Evolutionary conservation across 139 green algal genomes (phyloP).

Genomic region (Chlorella sp.): DNA sequence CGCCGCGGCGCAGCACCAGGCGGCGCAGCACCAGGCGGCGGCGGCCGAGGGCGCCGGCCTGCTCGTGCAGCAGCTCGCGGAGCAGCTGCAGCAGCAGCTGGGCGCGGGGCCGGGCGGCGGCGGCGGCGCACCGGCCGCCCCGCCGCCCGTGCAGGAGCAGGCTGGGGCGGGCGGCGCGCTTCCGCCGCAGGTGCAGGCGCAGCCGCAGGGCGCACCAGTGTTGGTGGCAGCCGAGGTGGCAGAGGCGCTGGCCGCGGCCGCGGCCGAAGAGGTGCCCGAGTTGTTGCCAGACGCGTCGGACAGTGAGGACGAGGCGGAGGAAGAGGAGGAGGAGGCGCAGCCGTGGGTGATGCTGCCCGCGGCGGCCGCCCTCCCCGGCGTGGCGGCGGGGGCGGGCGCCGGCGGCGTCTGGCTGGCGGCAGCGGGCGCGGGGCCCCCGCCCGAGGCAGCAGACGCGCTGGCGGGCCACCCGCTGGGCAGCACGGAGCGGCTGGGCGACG

Average conservation of each 20-base stretch:
- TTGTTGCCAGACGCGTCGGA: not conserved
- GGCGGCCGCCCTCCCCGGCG: no score
- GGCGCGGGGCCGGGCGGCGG: not conserved
- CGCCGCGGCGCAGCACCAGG: not conserved
- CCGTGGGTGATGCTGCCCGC: not conserved
- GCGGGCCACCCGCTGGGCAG: no score
- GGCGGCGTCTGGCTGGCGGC: no score
- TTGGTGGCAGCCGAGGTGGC: not conserved
- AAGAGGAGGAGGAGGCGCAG: no score
- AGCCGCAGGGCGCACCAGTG: no score
- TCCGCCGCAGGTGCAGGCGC: no score
- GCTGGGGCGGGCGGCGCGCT: not conserved
- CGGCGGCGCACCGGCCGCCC: not conserved
- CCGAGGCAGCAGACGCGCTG: no score
- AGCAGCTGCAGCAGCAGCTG: not conserved
- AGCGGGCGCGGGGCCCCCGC: no score
- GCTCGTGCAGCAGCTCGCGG: not conserved
- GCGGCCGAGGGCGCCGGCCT: no score
- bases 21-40: not conserved
- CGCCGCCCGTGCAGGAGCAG: not conserved
- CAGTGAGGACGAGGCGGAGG: no score
- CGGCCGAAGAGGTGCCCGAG: not conserved
- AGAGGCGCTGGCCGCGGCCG: not conserved
- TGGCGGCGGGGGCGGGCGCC: no score
- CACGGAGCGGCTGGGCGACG: constrained; percentile 9